phyloP scores from a whole-genome alignment of 2,329 filamentous ascomycete species.

The Cladosporium oxysporum region DNA sequence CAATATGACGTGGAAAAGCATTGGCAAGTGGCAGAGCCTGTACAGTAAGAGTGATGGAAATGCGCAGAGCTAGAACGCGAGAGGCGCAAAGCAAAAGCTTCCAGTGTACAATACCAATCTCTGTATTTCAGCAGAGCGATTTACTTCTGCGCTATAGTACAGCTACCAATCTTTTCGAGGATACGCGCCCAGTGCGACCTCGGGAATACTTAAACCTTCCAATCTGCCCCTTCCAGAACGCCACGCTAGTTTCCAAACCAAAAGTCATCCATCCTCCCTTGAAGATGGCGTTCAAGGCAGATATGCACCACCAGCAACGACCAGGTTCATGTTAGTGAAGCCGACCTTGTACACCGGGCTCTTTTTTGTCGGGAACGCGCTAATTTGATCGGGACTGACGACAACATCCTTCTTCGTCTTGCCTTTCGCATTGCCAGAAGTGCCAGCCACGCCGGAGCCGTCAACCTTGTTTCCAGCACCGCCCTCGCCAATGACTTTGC shows the following conservation, averaged over 20 bases:
- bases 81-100: neutral
- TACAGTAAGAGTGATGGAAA: neutral
- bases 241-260: conserved; percentile 15
- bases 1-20: neutral
- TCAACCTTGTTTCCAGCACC: conserved; percentile 53
- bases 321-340: conserved; percentile 93
- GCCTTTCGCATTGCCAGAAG: conserved; percentile 38
- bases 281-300: conserved; percentile 45
- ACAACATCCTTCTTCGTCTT: conserved; percentile 90
- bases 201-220: neutral
- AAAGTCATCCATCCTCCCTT: neutral
- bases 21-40: neutral
- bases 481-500: conserved; percentile 53
- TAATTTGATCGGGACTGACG: conserved; percentile 90
- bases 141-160: conserved; percentile 11
- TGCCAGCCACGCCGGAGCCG: conserved; percentile 41
- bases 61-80: neutral
- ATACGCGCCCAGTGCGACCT: neutral
- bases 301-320: conserved; percentile 77
- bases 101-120: conserved; percentile 15
- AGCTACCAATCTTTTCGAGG: neutral
- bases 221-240: conserved; percentile 12
- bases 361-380: conserved; percentile 93
- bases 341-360: conserved; percentile 89
- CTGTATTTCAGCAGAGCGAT: neutral